Evolutionary conservation across 140 eudicot genomes (phyloP), one percentile per base, ranked within the genome.

Genomic region (Anethum foeniculum): DNA sequence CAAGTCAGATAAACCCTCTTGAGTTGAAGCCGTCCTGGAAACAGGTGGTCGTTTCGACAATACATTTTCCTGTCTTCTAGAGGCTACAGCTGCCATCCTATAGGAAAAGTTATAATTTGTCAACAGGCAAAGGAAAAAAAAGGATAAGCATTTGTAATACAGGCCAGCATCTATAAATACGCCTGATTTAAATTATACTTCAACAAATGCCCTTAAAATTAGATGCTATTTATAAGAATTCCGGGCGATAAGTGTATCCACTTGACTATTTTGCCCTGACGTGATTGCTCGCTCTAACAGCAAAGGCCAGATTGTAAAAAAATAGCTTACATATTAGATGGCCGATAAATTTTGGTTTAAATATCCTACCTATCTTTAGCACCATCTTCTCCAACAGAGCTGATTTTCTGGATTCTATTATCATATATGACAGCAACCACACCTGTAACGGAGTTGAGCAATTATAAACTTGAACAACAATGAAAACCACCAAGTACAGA

Each of bases 1-100:
- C 62, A 87, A 79, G 75, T 91, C 97, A 77, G 96, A 79, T 64
- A 90, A 81, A 6, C 87, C 92, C 71, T 90, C 97, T 76, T 89
- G 96, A 51, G 98, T 82, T 39, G 92, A 88, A 47, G 21, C 28
- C 28, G 88, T 86, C 34, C 93, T 85, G 15, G 94, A 71, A 38
- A 91, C 90, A 12, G 94, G 94, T 32, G 96, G 96, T 60, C 96
- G 92, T 78, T 87, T 88, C 79, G 85, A 84, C 87, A 91, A 85
- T 44, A 88, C 77, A 82, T 87, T 91, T 71, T 93, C 97, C 19
- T 91, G 83, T 85, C 91, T 86, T 81, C 85, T 91, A 21, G 83
- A 43, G 18, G 84, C 54, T 2, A 82, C 62, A 64, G 88, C 75
- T 64, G 85, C 80, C 79, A 81, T 78, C 89, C 98, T 93, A 19